Base-by-base conservation (phyloP, 1,139 yeast genomes). In the Yamadazyma oceani region DNA sequence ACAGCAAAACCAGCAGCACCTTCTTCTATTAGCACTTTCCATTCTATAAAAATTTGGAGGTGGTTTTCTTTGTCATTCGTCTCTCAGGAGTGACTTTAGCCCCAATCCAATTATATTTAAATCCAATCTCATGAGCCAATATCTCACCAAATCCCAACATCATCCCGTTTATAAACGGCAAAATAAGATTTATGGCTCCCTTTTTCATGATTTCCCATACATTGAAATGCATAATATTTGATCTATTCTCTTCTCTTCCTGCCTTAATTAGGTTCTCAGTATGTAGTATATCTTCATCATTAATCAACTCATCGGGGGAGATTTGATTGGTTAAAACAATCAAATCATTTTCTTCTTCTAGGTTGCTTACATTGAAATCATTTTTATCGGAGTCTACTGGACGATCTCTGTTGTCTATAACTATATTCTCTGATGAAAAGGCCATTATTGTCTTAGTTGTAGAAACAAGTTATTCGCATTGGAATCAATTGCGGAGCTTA, bases 121-220 rank as follows among this genome's bases (percentile, higher is more conserved):
- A 85, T 8, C 96, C 95, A 34, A 90, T 66, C 56, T 92, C 97
- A 57, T 90, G 97, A 12, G 97, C 98, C 48, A 87, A 69, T 17
- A 92, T 83, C 64, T 92, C 98, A 1, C 98, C 98, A 60, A 90
- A 88, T 0, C 98, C 98, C 43, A 92, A 75, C 96, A 90, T 90
- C 66, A 92, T 70, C 9, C 98, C 98, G 56, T 92, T 92, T 45
- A 92, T 69, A 54, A 92, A 89, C 2, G 98, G 98, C 35, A 92
- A 66, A 4, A 89, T 60, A 50, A 90, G 63, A 52, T 92, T 90
- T 46, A 92, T 81, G 3, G 89, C 78, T 15, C 83, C 69, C 27
- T 73, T 70, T 38, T 68, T 62, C 30, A 77, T 35, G 26, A 77
- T 58, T 3, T 58, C 59, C 66, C 69, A 66, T 15, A 64, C 37